Percentiles rank a stretch among this genome's conserved stretches.
Conservation (phyloP, 1,284 basidiomycete species). For the Melanopsichium pennsylvanicum region DNA sequence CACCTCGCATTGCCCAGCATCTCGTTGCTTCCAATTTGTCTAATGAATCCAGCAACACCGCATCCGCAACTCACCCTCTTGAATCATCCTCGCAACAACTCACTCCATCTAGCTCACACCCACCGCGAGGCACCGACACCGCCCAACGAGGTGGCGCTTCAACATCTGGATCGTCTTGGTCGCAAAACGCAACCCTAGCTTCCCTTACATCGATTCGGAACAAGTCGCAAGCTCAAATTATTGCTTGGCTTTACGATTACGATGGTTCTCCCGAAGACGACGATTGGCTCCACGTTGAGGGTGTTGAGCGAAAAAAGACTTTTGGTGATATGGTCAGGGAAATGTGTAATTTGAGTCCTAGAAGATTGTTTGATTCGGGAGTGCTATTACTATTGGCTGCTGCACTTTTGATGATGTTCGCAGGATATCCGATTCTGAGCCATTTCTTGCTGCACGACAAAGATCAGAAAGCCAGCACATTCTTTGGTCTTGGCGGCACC, state of each 20-base stretch:
- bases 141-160: too few species aligned
- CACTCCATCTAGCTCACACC: neutral
- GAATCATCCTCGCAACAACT: neutral
- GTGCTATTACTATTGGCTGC: conserved; percentile 13
- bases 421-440: conserved; percentile 38
- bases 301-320: neutral
- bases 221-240: neutral
- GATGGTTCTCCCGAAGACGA: conserved; percentile 20
- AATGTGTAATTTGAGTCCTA: conserved; percentile 1
- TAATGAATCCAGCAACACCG: neutral
- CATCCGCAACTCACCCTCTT: neutral
- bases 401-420: conserved; percentile 37
- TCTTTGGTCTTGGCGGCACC: conserved; percentile 75
- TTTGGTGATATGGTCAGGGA: too few species aligned
- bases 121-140: conserved; percentile 1
- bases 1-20: too few species aligned
- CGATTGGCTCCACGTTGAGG: conserved; percentile 25
- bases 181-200: too few species aligned
- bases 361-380: conserved; percentile 31
- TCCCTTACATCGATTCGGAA: neutral
- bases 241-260: conserved; percentile 34
- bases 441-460: neutral
- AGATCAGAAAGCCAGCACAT: neutral
- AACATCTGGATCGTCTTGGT: too few species aligned
- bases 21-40: too few species aligned